These are phyloP conservation scores for Juncus inflexus DNA, from an alignment of 176 grass and related monocot genomes.

Conservation along the genomic window DNA sequence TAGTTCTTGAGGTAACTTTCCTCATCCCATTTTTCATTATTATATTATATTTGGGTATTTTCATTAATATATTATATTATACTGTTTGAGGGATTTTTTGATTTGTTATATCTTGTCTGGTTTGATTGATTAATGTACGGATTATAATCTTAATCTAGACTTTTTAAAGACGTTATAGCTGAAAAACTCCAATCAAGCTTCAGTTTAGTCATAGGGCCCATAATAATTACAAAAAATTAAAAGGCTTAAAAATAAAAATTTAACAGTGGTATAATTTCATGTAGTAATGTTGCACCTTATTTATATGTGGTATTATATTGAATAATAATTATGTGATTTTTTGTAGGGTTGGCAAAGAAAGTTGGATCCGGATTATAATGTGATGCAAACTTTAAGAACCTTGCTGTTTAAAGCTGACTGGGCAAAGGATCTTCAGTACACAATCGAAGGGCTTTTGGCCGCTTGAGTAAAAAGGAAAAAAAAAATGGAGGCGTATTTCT, in stretches of 20 bases:
- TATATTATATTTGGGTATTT: background rate
- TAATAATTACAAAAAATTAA: slow-evolving; percentile 3
- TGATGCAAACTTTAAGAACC: slow-evolving; percentile 83
- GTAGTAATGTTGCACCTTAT: background rate
- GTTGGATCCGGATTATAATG: slow-evolving; percentile 91
- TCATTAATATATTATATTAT: background rate
- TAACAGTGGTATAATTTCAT: background rate
- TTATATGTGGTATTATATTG: background rate
- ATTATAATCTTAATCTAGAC: no score
- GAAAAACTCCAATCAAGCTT: background rate
- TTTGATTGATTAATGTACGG: background rate
- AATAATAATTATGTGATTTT: background rate
- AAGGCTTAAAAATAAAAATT: background rate
- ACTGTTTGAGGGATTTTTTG: background rate
- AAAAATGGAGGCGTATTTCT: background rate
- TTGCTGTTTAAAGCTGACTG: slow-evolving; percentile 92
- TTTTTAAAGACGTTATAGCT: no score
- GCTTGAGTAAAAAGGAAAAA: slow-evolving; percentile 29
- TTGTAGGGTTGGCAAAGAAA: slow-evolving; percentile 96
- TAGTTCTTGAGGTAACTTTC: slow-evolving; percentile 89
- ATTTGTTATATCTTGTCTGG: background rate
- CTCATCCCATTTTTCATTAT: background rate
- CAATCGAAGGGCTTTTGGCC: slow-evolving; percentile 88
- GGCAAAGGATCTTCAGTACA: slow-evolving; percentile 84
- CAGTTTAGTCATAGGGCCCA: background rate